Base-by-base conservation (phyloP, 495 filamentous ascomycete genomes). In the Neurospora cerealis region DNA sequence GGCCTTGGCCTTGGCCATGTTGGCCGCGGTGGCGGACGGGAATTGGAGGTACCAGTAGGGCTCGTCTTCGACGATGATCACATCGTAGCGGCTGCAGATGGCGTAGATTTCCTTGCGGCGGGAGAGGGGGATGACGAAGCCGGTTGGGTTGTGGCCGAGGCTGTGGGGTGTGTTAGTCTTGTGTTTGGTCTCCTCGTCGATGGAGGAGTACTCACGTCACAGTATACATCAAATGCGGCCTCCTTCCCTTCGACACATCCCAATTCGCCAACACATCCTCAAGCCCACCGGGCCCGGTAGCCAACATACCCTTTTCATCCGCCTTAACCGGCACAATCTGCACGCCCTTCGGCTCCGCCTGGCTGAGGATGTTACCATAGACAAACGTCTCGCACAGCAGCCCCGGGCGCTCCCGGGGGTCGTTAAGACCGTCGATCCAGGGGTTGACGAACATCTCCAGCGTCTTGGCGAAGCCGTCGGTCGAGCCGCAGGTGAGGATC, bases 21-120 rank as follows among this genome's bases (percentile, higher is more conserved):
- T 44, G 71, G 41, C 78, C 76, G 19, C 81, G 74, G 85, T 83
- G 5, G 90, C 90, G 4, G 91, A 93, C 3, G 93, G 93, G 76
- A 88, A 97, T 78, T 97, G 95, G 15, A 98, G 87, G 78, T 96
- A 95, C 93, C 94, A 98, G 83, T 98, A 98, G 3, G 95, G 95
- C 72, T 97, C 94, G 79, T 98, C 95, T 82, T 98, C 95, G 75
- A 96, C 84, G 74, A 98, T 97, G 77, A 97, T 89, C 73, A 98
- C 89, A 80, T 98, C 94, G 81, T 93, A 96, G 77, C 89, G 89
- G 76, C 88, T 88, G 83, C 93, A 97, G 42, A 97, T 79, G 9
- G 85, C 87, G 80, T 97, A 97, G 66, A 97, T 87, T 69, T 93
- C 90, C 74, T 88, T 91, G 72, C 93, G 87, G 41, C 95, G 89